Conservation (phyloP, 2,329 filamentous ascomycete species). For the Neofusicoccum kwambonambiense region DNA sequence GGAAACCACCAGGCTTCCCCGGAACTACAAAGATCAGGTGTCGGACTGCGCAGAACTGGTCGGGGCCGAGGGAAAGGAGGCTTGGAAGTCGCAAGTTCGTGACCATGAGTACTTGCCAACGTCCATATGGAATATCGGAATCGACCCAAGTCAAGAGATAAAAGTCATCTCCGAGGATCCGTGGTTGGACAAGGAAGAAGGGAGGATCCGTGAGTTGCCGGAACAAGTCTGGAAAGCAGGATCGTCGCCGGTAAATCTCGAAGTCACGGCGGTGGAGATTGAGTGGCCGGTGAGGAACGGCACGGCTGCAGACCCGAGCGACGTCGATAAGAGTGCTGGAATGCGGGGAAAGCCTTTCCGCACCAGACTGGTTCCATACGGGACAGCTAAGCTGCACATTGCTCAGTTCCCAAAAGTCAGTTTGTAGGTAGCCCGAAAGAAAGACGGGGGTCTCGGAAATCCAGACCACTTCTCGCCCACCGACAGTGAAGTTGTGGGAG, state of each 20-base stretch:
- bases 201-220: not conserved
- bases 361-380: not conserved
- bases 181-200: not conserved
- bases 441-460: no score
- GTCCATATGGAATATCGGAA: not conserved
- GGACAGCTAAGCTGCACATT: not conserved
- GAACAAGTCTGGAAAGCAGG: not conserved
- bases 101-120: not conserved
- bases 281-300: slow-evolving; percentile 1
- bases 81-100: not conserved
- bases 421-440: not conserved
- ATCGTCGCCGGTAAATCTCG: not conserved
- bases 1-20: not conserved
- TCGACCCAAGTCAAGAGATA: not conserved
- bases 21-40: slow-evolving; percentile 5
- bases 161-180: not conserved
- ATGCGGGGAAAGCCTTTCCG: not conserved
- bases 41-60: not conserved
- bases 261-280: not conserved
- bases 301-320: not conserved
- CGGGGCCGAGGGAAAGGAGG: not conserved
- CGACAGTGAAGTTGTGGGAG: no score
- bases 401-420: not conserved
- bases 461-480: no score
- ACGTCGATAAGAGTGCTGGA: not conserved